Percentiles rank a stretch among this genome's conserved stretches.
Conservation (phyloP, 352 stramenopile genomes). For the Phytophthora agathidicida region DNA sequence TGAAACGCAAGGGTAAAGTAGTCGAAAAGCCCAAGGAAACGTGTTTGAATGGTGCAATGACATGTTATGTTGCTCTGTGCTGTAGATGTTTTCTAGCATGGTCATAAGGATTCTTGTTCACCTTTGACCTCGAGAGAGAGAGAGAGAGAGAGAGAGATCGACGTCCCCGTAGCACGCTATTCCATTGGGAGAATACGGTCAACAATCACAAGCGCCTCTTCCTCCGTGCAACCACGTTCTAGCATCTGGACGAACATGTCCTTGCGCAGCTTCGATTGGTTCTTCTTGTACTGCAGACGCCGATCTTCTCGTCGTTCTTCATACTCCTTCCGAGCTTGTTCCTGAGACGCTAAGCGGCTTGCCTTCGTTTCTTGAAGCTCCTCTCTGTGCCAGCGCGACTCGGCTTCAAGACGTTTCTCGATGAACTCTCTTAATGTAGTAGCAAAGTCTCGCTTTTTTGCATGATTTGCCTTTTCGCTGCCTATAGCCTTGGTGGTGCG, state of each 20-base stretch:
- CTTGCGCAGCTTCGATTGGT: neutral
- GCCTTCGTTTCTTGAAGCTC: neutral
- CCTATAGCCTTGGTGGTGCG: too few relatives aligned
- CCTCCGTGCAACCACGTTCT: neutral
- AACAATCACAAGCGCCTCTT: neutral
- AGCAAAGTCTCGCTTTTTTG: neutral
- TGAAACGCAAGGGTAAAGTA: too few relatives aligned
- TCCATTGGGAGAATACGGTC: neutral
- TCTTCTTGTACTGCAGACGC: neutral
- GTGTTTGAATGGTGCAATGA: too few relatives aligned
- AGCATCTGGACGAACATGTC: slow-evolving; percentile 10
- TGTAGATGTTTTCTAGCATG: too few relatives aligned
- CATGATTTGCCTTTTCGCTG: neutral
- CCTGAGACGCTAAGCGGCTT: neutral
- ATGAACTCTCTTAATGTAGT: slow-evolving; percentile 12
- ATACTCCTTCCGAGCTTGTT: neutral
- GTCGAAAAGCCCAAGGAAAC: too few relatives aligned
- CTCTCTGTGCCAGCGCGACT: neutral
- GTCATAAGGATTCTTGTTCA: too few relatives aligned
- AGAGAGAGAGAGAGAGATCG: too few relatives aligned
- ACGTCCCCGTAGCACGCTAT: too few relatives aligned
- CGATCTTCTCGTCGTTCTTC: neutral
- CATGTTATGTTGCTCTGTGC: too few relatives aligned
- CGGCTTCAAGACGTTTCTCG: neutral
- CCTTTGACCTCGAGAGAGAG: too few relatives aligned